phyloP scores from a whole-genome alignment of 768 basidiomycete species.

The Suillus tomentosus region DNA sequence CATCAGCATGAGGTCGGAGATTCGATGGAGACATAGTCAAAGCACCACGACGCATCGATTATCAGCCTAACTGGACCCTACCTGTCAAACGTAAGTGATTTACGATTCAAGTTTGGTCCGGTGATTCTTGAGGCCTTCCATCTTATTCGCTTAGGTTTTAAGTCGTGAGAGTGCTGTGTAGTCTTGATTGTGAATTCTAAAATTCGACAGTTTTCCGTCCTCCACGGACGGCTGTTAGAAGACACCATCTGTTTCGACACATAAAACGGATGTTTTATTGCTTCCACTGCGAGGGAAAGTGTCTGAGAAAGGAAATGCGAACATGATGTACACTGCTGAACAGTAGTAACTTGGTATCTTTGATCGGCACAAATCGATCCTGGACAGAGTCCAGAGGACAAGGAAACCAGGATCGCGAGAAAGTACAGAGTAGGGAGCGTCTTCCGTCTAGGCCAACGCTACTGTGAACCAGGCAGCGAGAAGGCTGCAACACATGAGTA shows the following conservation, averaged over 20 bases:
- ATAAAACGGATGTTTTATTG: background rate
- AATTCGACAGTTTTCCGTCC: background rate
- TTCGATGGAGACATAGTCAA: background rate
- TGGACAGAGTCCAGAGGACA: background rate
- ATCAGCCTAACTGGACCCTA: background rate
- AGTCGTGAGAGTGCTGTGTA: slow-evolving; percentile 1
- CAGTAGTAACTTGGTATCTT: slow-evolving; percentile 3
- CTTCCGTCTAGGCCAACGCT: background rate
- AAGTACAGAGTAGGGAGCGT: background rate
- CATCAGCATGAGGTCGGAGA: background rate
- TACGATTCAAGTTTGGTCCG: background rate
- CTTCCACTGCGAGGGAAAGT: slow-evolving; percentile 1
- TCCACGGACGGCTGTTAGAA: background rate
- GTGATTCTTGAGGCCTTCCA: background rate
- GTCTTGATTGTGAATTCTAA: background rate
- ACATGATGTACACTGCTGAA: background rate
- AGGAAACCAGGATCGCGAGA: background rate
- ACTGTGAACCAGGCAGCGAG: background rate
- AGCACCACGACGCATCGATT: slow-evolving; percentile 1
- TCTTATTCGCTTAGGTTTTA: slow-evolving; percentile 1
- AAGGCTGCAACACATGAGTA: background rate
- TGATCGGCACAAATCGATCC: background rate
- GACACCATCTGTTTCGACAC: background rate
- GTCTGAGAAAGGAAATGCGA: background rate
- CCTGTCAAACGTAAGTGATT: slow-evolving; percentile 1